phyloP scores from a whole-genome alignment of 2,329 filamentous ascomycete genomes.

The Cordyceps javanica region DNA sequence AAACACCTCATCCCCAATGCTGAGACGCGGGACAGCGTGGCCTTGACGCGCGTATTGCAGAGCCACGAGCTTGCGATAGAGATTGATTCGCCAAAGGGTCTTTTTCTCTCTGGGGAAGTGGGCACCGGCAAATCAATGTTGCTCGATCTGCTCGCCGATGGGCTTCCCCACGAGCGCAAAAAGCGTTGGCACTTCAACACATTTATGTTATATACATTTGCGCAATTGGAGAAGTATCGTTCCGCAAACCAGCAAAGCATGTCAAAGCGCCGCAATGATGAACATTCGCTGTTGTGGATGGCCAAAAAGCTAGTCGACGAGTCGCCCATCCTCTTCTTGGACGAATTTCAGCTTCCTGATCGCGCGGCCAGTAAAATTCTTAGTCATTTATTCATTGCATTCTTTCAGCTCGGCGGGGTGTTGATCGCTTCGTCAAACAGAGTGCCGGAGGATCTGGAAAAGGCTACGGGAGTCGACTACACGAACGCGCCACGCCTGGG shows the following conservation, averaged over 20 bases:
- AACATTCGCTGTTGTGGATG: slow-evolving; percentile 67
- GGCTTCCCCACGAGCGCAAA: slow-evolving; percentile 67
- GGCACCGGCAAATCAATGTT: slow-evolving; percentile 82
- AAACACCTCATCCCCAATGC: slow-evolving; percentile 51
- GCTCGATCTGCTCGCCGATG: slow-evolving; percentile 74
- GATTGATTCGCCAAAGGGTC: slow-evolving; percentile 64
- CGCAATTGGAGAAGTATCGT: slow-evolving; percentile 63
- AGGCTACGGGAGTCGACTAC: slow-evolving; percentile 67
- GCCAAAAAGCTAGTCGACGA: slow-evolving; percentile 70
- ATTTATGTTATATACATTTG: slow-evolving; percentile 75
- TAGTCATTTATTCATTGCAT: slow-evolving; percentile 69
- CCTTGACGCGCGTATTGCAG: slow-evolving; percentile 62
- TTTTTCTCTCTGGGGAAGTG: slow-evolving; percentile 76
- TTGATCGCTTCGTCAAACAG: slow-evolving; percentile 75
- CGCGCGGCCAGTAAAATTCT: slow-evolving; percentile 72
- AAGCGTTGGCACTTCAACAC: slow-evolving; percentile 77
- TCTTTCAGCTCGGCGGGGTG: slow-evolving; percentile 78
- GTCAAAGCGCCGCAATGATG: slow-evolving; percentile 19
- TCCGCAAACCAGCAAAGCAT: slow-evolving; percentile 23
- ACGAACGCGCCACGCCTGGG: slow-evolving; percentile 48
- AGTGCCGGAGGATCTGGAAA: slow-evolving; percentile 75
- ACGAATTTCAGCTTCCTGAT: slow-evolving; percentile 80
- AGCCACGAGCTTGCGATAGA: slow-evolving; percentile 65
- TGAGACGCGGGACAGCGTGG: slow-evolving; percentile 52
- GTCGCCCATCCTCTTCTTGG: slow-evolving; percentile 71